Percentiles rank a stretch among this genome's conserved stretches.
phyloP scores from a whole-genome alignment of 176 grass and related monocot genomes.

The Phyllostachys edulis region DNA sequence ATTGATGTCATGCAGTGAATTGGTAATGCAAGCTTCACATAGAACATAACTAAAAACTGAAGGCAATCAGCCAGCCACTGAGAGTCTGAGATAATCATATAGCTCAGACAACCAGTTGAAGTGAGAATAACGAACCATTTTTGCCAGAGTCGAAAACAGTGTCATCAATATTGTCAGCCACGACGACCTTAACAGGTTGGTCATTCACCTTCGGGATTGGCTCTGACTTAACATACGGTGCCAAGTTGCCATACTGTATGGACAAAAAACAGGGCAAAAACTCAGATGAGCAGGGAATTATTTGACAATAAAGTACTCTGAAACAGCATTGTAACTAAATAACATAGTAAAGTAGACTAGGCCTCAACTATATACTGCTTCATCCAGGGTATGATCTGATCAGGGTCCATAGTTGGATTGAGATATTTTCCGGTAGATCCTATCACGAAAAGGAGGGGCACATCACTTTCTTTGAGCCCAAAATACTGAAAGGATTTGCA shows the following conservation, averaged over 20 bases:
- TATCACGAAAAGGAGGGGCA: constrained; percentile 67
- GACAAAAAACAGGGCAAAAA: not conserved
- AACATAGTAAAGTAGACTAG: constrained; percentile 21
- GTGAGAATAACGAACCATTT: constrained; percentile 62
- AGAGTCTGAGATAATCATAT: not conserved
- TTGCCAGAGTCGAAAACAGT: constrained; percentile 72
- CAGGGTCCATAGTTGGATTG: constrained; percentile 61
- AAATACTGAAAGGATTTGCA: constrained; percentile 60
- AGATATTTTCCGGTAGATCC: constrained; percentile 68
- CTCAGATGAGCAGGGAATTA: constrained; percentile 2
- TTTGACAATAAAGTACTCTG: constrained; percentile 14
- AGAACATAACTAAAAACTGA: not conserved
- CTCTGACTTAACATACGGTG: constrained; percentile 71
- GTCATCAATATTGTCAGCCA: constrained; percentile 68
- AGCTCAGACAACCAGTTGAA: not conserved
- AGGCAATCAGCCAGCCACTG: not conserved
- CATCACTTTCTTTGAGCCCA: constrained; percentile 70
- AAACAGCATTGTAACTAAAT: constrained; percentile 12
- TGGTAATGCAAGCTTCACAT: not conserved
- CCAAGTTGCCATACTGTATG: constrained; percentile 72
- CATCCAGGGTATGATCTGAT: constrained; percentile 75
- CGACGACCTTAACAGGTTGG: constrained; percentile 73
- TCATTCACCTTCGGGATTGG: constrained; percentile 72
- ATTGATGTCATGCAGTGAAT: not conserved
- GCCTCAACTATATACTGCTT: constrained; percentile 77